Base-by-base conservation (phyloP, 176 grass and related monocot genomes). In the Leersia perrieri region DNA sequence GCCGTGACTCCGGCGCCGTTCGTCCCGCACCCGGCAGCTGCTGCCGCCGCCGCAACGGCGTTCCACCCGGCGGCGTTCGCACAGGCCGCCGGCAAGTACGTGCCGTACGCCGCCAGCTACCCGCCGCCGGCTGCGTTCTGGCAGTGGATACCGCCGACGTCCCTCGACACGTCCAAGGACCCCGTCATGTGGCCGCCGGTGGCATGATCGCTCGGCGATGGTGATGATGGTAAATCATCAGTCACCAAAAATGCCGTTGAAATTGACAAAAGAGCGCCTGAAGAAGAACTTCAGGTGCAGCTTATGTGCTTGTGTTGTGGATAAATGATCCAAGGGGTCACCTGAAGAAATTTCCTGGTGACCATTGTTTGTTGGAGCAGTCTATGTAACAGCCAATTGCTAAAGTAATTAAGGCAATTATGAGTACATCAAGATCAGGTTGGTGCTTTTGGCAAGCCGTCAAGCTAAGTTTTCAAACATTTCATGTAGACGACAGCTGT, bases 161-260 rank as follows among this genome's bases (percentile, higher is more conserved):
- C 93, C 42, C 84, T 99, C 33, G 97, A 99, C 86, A 99, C 97
- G 70, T 87, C 97, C 47, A 95, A 93, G 85, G 97, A 99, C 74
- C 66, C 89, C 11, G 89, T 72, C 32, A 87, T 90, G 76, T 96
- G 97, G 92, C 97, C 97, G 27, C 97, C 97, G 36, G 97, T 99
- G 58, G 97, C 97, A 41, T 99, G 86, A 75, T 71, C 67, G 29
- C 8, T 70, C 34, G 51, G 38, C 67, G 69, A 72, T 36, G 63
- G 57, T 45, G 13, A 18, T 41, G 22, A 14, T 42, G 18, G 41
- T 22, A 53, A n/a, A n/a, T n/a, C 1, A 23, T 33, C 40, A 7
- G 5, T 75, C 71, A 53, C 74, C 25, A 29, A 20, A 53, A 22
- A 9, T 31, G 66, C 28, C 66, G 49, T 78, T 73, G 88, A 77